Conservation (phyloP, 805 yeast species). For the Candida maris region DNA sequence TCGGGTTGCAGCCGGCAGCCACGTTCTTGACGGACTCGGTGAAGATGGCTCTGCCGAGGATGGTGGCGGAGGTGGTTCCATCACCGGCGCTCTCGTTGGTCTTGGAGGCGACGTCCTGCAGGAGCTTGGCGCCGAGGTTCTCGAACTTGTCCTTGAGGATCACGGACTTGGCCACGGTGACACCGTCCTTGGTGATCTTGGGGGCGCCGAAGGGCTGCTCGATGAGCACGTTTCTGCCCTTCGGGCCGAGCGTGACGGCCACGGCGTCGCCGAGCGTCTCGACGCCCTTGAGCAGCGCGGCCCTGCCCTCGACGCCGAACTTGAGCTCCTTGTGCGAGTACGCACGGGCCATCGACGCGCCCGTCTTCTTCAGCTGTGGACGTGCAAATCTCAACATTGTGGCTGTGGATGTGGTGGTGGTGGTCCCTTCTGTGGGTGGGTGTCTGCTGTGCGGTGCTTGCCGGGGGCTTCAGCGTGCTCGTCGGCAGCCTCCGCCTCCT, state of each 20-base stretch:
- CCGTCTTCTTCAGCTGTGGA: slow-evolving; percentile 38
- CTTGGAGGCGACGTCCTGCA: slow-evolving; percentile 96
- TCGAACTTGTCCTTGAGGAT: slow-evolving; percentile 85
- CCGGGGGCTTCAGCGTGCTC: no score
- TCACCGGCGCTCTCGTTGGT: slow-evolving; percentile 98
- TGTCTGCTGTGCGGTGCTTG: neutral
- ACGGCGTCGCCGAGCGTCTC: slow-evolving; percentile 95
- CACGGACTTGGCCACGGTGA: slow-evolving; percentile 88
- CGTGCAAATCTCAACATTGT: slow-evolving; percentile 48
- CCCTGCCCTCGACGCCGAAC: slow-evolving; percentile 97
- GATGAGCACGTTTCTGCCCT: slow-evolving; percentile 94
- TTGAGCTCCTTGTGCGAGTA: slow-evolving; percentile 85
- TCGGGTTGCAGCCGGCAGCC: slow-evolving; percentile 98
- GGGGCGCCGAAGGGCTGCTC: slow-evolving; percentile 97
- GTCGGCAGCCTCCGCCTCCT: no score
- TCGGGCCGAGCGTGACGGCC: slow-evolving; percentile 94
- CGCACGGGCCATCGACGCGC: slow-evolving; percentile 43
- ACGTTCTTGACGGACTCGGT: slow-evolving; percentile 94
- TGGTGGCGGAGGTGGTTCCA: slow-evolving; percentile 97
- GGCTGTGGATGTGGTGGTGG: no score
- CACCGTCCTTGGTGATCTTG: slow-evolving; percentile 98
- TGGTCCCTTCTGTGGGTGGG: neutral
- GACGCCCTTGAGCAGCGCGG: slow-evolving; percentile 90
- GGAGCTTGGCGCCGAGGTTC: slow-evolving; percentile 91
- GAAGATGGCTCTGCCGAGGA: slow-evolving; percentile 91